Evolutionary conservation across 257 asterid species (phyloP).

Genomic region (Scutellaria minor): DNA sequence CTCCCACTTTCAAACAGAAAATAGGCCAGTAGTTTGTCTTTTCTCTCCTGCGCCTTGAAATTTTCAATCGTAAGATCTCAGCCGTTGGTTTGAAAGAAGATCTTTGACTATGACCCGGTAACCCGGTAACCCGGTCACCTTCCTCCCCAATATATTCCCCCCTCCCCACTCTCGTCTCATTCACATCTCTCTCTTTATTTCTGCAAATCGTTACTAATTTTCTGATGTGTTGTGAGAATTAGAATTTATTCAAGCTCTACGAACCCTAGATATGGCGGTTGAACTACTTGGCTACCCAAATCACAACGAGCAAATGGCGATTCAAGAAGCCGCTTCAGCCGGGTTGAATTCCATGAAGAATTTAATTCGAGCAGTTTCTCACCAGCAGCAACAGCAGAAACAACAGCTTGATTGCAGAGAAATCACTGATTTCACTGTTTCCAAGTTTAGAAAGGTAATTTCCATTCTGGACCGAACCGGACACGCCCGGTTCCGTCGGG

Average conservation of each 20-base stretch:
- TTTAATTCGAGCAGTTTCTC: constrained; percentile 63
- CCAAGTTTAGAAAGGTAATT: constrained; percentile 57
- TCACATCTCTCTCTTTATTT: constrained; percentile 28
- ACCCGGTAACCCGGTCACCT: constrained; percentile 60
- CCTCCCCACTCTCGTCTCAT: background rate
- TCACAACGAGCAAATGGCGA: constrained; percentile 56
- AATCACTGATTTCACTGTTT: constrained; percentile 70
- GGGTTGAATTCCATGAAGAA: constrained; percentile 83
- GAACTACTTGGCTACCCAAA: constrained; percentile 45
- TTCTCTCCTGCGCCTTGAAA: constrained; percentile 42
- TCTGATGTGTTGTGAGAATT: constrained; percentile 33
- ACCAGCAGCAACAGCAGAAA: constrained; percentile 45
- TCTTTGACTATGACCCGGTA: constrained; percentile 52
- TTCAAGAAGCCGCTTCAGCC: constrained; percentile 73
- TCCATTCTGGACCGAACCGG: constrained; percentile 62
- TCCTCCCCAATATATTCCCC: constrained; percentile 42
- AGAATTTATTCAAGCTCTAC: background rate
- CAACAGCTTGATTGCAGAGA: constrained; percentile 63
- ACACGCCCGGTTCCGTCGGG: constrained; percentile 87
- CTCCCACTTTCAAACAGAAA: constrained; percentile 47
- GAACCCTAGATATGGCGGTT: constrained; percentile 49
- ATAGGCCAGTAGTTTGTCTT: constrained; percentile 42
- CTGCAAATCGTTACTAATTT: background rate
- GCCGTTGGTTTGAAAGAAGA: constrained; percentile 47
- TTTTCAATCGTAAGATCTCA: constrained; percentile 43